Base-by-base conservation (phyloP, 495 filamentous ascomycete species). In the Acidomyces sp. region DNA sequence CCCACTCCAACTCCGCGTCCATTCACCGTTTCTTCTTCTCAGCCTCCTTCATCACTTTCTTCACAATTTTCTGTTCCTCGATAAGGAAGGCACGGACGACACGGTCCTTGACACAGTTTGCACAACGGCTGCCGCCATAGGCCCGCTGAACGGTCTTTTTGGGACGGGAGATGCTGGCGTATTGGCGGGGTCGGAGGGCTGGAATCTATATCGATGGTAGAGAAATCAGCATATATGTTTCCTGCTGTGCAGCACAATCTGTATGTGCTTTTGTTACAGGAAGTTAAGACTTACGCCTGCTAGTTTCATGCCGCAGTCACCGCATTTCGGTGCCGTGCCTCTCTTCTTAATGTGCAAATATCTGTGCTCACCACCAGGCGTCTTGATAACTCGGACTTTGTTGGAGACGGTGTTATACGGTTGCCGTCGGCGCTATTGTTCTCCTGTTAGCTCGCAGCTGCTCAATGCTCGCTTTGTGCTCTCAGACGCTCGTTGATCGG, bases 31-130 rank as follows among this genome's bases (percentile, higher is more conserved):
- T 54, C 69, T 82, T 82, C 82, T 92, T 93, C 71, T 87, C 82
- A 51, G 69, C 80, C 71, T 94, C 85, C 77, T 92, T 88, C 65
- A 93, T 77, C 56, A 96, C 90, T 82, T 96, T 96, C 85, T 99
- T 96, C 68, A 99, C 92, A 55, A 99, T 95, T 85, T 96, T 96
- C 74, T 99, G 90, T 77, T 99, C 90, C 74, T 96, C 90, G 53
- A 96, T 95, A 70, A 96, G 69, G 78, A 95, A 96, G 32, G 90
- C 92, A 49, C 92, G 82, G 41, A 93, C 82, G 52, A 99, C 77
- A 52, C 90, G 75, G 73, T 99, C 92, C 70, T 88, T 88, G 56
- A 96, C 90, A 66, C 90, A 99, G 72, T 87, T 93, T 54, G 83
- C 83, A 73, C 90, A 99, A 68, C 90, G 79, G 49, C 85, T 93